phyloP scores from a whole-genome alignment of 2,329 filamentous ascomycete species.

The Ophiognomonia clavigignenti-juglandacearum region DNA sequence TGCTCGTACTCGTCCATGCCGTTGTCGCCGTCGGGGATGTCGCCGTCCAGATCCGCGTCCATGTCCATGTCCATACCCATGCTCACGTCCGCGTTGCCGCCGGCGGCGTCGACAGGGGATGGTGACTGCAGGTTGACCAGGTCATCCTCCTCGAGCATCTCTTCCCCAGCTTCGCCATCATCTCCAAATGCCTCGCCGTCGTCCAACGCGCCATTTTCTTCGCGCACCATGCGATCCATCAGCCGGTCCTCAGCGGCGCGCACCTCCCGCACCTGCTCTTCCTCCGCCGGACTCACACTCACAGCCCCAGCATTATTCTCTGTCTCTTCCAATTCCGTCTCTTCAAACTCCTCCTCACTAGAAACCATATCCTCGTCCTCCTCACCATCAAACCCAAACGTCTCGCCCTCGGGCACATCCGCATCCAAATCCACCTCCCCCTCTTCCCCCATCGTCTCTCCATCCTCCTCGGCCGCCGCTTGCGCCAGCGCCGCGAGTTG shows the following conservation, averaged over 20 bases:
- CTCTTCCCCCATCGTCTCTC: slow-evolving; percentile 37
- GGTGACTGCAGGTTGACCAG: slow-evolving; percentile 32
- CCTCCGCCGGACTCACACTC: slow-evolving; percentile 24
- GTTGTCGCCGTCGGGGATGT: slow-evolving; percentile 62
- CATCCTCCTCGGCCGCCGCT: slow-evolving; percentile 45
- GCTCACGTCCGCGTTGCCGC: slow-evolving; percentile 23
- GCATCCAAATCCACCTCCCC: slow-evolving; percentile 62
- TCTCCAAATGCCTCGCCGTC: slow-evolving; percentile 51
- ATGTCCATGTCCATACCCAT: slow-evolving; percentile 44
- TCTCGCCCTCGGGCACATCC: slow-evolving; percentile 65
- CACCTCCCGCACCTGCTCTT: slow-evolving; percentile 46
- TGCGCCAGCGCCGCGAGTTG: slow-evolving; percentile 67
- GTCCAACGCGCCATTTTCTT: slow-evolving; percentile 38
- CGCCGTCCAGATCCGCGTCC: slow-evolving; percentile 67
- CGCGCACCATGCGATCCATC: slow-evolving; percentile 51
- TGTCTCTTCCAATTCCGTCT: slow-evolving; percentile 36
- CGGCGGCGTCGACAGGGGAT: slow-evolving; percentile 16
- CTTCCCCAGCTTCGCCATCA: slow-evolving; percentile 50
- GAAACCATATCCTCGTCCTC: slow-evolving; percentile 37
- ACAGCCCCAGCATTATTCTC: slow-evolving; percentile 30
- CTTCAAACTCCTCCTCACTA: slow-evolving; percentile 32
- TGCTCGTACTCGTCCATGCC: slow-evolving; percentile 70
- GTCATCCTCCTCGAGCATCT: slow-evolving; percentile 61
- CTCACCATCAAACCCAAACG: slow-evolving; percentile 44
- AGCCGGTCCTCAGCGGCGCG: slow-evolving; percentile 58